These are phyloP conservation scores for Lachancea dasiensis DNA, from an alignment of 805 yeast genomes.

Conservation along the genomic window DNA sequence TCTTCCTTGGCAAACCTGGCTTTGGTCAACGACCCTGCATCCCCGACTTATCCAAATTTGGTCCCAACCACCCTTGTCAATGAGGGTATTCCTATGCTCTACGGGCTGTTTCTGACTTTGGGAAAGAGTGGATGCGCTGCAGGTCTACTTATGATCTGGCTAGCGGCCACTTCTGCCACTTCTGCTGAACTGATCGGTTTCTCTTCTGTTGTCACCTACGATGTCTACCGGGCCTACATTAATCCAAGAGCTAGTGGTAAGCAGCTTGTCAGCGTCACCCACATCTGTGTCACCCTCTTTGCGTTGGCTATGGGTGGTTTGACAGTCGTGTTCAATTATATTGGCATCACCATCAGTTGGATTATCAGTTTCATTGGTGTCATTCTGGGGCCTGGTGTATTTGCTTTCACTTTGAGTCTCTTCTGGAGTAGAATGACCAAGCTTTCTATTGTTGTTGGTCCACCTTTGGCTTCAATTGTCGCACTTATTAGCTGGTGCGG, in stretches of 20 bases:
- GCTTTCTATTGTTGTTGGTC: neutral
- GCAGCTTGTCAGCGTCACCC: conserved; percentile 5
- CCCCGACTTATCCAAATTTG: conserved; percentile 67
- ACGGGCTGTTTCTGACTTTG: conserved; percentile 64
- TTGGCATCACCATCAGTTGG: conserved; percentile 5
- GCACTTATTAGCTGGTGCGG: conserved; percentile 4
- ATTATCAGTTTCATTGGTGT: conserved; percentile 3
- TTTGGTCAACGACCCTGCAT: conserved; percentile 53
- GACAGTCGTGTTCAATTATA: conserved; percentile 4
- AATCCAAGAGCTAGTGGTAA: conserved; percentile 64
- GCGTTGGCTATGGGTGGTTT: conserved; percentile 3
- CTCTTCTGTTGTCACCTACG: conserved; percentile 72
- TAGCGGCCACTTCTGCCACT: conserved; percentile 85
- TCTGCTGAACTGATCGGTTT: conserved; percentile 81
- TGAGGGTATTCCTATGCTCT: conserved; percentile 53
- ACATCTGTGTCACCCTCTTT: conserved; percentile 1
- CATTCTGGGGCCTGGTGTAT: conserved; percentile 1
- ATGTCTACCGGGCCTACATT: conserved; percentile 68
- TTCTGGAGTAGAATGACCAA: conserved; percentile 3
- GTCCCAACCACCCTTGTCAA: conserved; percentile 38
- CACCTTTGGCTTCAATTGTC: conserved; percentile 1
- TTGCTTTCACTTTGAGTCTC: neutral
- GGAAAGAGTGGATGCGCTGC: conserved; percentile 82
- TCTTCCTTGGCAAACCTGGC: conserved; percentile 74
- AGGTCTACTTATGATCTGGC: conserved; percentile 63